Evolutionary conservation across 108 stramenopile genomes (phyloP).

Genomic region (Pseudonitzschia multiseries): DNA sequence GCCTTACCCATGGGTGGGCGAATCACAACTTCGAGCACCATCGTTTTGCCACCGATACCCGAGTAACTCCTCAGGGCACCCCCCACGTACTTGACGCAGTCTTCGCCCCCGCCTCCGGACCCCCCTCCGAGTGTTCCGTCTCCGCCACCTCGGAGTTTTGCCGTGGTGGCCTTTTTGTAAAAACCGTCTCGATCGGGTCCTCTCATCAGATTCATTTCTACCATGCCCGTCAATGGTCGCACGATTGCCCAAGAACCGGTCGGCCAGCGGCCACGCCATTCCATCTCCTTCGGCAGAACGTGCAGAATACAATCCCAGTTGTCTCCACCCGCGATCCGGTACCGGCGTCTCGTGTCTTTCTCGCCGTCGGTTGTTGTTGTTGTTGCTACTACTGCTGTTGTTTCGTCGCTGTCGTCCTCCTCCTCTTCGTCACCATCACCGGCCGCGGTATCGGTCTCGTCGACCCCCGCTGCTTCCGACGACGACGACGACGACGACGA

Average conservation of each 20-base stretch:
- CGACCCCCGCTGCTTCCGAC: not conserved
- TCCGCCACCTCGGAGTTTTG: constrained; percentile 66
- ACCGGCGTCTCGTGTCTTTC: constrained; percentile 41
- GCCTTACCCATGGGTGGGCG: constrained; percentile 64
- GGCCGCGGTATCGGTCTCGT: not conserved
- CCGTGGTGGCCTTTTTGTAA: constrained; percentile 46
- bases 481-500: not conserved
- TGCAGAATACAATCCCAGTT: constrained; percentile 81
- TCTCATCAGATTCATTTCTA: constrained; percentile 59
- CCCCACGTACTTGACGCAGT: constrained; percentile 72
- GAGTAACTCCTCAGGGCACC: constrained; percentile 67
- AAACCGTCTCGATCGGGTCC: constrained; percentile 67
- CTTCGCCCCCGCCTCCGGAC: constrained; percentile 46
- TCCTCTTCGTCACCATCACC: constrained; percentile 2
- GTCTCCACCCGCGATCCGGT: constrained; percentile 54
- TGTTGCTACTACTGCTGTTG: constrained; percentile 15
- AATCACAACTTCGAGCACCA: constrained; percentile 67
- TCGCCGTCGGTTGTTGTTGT: not conserved
- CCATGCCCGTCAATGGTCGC: constrained; percentile 62
- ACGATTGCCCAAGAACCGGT: constrained; percentile 76
- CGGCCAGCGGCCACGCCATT: constrained; percentile 65
- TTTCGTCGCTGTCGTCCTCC: not conserved
- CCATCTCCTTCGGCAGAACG: constrained; percentile 50
- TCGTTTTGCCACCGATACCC: constrained; percentile 59
- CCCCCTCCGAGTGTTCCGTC: constrained; percentile 59